Evolutionary conservation across 352 stramenopile species (phyloP), one percentile per base, ranked within the genome.

Genomic region (Phytophthora melonis): DNA sequence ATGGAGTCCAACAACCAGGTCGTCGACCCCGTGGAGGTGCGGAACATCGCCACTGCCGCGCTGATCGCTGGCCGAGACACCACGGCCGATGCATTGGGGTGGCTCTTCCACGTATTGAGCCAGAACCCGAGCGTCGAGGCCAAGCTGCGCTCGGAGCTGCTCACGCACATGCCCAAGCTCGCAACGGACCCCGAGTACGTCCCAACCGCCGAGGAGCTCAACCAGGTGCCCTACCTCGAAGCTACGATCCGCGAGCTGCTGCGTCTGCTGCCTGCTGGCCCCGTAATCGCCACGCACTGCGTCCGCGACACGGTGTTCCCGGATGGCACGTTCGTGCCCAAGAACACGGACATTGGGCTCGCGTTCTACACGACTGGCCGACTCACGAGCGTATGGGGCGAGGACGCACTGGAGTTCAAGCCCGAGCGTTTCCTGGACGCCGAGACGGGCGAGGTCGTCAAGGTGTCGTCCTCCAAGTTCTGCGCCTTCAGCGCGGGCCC

Each of bases 21-120:
- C 16, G 58, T 79, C 6, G 68, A 81, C 52, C 65, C 76, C 14
- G 74, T 82, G n/a, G 80, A 85, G 45, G 63, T 95, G 34, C 83
- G 87, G 27, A 81, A 92, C 69, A 86, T 95, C 54, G 80, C 87
- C n/a, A 75, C 92, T 10, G 82, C 71, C 14, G 75, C 92, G 11
- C 72, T 95, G 13, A 76, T 93, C 36, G 89, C 86, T 58, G 89
- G 89, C 18, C 76, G 85, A 34, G 88, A 94, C 70, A 94, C 89
- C 25, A 93, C 88, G 1, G 86, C 84, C 3, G 73, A 83, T 63
- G 81, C 86, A 9, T 60, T 96, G n/a, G 70, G 74, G 4, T 95
- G 90, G 90, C 67, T 91, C 8, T 63, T 95, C 23, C 79, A 91
- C 65, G 70, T 92, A 60, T 60, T 94, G 47, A 77, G 69, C 11